Base-by-base conservation (phyloP, 2,329 filamentous ascomycete species). In the Pleomassaria siparia region DNA sequence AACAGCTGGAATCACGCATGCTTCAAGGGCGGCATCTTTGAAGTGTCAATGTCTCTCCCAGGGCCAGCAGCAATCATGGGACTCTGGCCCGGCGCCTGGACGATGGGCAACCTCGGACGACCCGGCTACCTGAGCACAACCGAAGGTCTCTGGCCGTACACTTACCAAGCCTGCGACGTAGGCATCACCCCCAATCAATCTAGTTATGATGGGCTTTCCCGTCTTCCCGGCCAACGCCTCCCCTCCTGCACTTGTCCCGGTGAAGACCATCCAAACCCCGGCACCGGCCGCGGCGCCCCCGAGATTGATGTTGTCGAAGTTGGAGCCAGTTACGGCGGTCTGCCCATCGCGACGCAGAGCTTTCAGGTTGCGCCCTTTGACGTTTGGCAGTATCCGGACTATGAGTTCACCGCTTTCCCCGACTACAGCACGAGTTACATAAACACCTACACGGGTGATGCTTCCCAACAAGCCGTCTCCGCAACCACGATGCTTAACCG, bases 381-480 rank as follows among this genome's bases (percentile, higher is more conserved):
- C 49, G 59, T 72, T 60, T 79, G 71, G 57, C 81, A 74, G 50
- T 75, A 78, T 26, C 78, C 79, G 2, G 75, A 82, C 53, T 76
- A 76, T 52, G 67, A 80, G 7, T 81, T 74, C 55, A 73, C 79
- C 47, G 72, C 75, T 13, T 78, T 77, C 16, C 78, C 77, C 1
- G 72, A 80, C 53, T 73, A 76, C 50, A 66, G 71, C 4, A 65
- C 76, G 26, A 78, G 76, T 13, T 68, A 67, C 11, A 72, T 79
- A 47, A 83, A 83, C 50, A 66, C 68, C 2, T 83, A 80, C 54
- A 74, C 73, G 22, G 80, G 80, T 15, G 79, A 79, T 1, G 77
- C 77, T 2, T 81, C 70, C 51, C 79, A 83, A 55, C 78, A 83
- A 63, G 79, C 79, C 25, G 71, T 83, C 11, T 80, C 76, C n/a